Base-by-base conservation (phyloP, 768 basidiomycete genomes). In the Russula sp. region DNA sequence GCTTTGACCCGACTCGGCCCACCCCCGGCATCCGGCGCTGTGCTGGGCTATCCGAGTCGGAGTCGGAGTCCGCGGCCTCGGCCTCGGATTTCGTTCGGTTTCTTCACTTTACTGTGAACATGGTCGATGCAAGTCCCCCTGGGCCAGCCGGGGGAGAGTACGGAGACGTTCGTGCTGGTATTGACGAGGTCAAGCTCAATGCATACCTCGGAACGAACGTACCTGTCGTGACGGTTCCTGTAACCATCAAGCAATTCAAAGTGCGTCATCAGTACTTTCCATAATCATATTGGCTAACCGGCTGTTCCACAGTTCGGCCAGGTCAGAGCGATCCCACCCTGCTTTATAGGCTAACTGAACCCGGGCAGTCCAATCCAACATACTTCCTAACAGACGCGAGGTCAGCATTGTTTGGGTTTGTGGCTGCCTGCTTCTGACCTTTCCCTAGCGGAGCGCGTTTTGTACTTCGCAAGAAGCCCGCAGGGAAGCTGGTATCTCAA, bases 381-480 rank as follows among this genome's bases (percentile, higher is more conserved):
- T 99, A 98, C 73, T 90, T 98, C 75, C 75, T 99, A 54, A 90
- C 84, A 6, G 91, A 92, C 75, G 79, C 83, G 18, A 81, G 75
- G 88, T 88, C 74, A 34, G 84, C 75, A 18, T 54, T 34, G 20
- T 34, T 20, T 35, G 44, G 4, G 27, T 18, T 55, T 32, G 60
- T 35, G 48, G 31, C 9, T 40, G 62, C 52, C 47, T 45, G 32
- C 47, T 55, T 37, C 55, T 61, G 6, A 65, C 39, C 18, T 9
- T 44, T 27, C 61, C 34, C 18, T 11, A 63, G 52, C 55, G 89
- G 82, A 48, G 78, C 71, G 6, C 84, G 82, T 14, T 94, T 86
- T 68, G 96, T 98, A 16, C 77, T 98, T 60, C 89, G 96, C 20
- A 94, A 97, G 75, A 96, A 97, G 71, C 96, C 96, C 27, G 84